Base-by-base conservation (phyloP, 371 early-diverging fungal species). In the Cokeromyces recurvatus region DNA sequence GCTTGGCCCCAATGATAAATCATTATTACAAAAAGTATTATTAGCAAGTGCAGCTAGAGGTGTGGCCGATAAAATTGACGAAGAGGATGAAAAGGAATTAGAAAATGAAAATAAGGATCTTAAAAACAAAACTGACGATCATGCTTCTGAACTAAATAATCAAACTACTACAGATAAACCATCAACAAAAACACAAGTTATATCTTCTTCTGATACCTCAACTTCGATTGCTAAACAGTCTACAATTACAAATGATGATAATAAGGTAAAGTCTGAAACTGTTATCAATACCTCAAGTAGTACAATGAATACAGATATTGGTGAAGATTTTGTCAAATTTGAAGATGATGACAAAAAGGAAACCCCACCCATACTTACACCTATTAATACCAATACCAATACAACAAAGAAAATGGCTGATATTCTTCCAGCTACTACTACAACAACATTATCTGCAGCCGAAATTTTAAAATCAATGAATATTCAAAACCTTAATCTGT, bases 271-370 rank as follows among this genome's bases (percentile, higher is more conserved):
- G 10, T 21, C 24, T 0, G 51, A 23, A 21, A 15, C 31, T 2
- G 11, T 16, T 3, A 25, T 37, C 22, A 48, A 49, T 10, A n/a
- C 43, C 12, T 25, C 14, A 11, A 46, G 32, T 32, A 46, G 40
- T 29, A 46, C 51, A 5, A 42, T 19, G 2, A 9, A 54, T 15
- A 59, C 52, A 52, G 23, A 54, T 34, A 48, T 57, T 4, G 62
- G 62, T 27, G 71, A 74, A 15, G 61, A 61, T 16, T 74, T 68
- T 62, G 71, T 74, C 7, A 60, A 61, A 22, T 74, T 74, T 57
- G 74, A 74, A 59, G 74, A 74, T 1, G 71, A 70, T 38, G 74
- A 74, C 14, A 57, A 66, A 19, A 51, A 49, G 23, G 43, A 62
- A 40, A 12, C 42, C 6, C 25, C 43, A 23, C 8, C 51, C 17